Base-by-base conservation (phyloP, 2,329 filamentous ascomycete species). In the Phaeosphaeriaceae sp. region DNA sequence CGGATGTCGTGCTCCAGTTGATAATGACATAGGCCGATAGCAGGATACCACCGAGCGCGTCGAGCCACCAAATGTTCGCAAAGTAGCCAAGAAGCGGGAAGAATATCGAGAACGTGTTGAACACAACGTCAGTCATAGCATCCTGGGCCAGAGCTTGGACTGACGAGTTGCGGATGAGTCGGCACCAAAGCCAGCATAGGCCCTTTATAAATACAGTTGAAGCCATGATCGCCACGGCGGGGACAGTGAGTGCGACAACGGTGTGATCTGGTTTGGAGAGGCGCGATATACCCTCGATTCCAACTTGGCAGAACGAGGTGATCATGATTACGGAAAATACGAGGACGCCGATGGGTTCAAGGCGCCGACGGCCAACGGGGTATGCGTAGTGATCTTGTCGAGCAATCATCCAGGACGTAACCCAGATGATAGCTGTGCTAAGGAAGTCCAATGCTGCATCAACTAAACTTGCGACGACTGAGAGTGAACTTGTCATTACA, bases 21-120 rank as follows among this genome's bases (percentile, higher is more conserved):
- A 85, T 77, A 62, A 94, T 90, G 64, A 95, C 90, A 54, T 90
- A 85, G 3, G 87, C 63, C 8, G 89, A 92, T n/a, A 95, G 83
- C 4, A 92, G 60, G 26, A 94, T 79, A 64, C 90, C 90, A 47
- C 90, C 90, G 1, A 90, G 79, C 6, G 90, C 84, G 66, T 95
- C 90, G 21, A 94, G 81, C 87, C 88, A 95, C 90, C 90, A 94
- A 46, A 92, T 79, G 12, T 79, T 77, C n/a, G 83, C 81, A 63
- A 88, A 92, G 75, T 83, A 92, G 18, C 90, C 90, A 46, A 90
- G 80, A 7, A 95, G 83, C 1, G 92, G 92, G 67, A 96, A 96
- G 18, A 94, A 81, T 65, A 96, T 94, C 56, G 88, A 92, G 64
- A 94, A 93, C 1, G 84, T 85, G 74, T 96, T 96, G 82, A 96